Percentiles rank a stretch among this genome's conserved stretches.
phyloP scores from a whole-genome alignment of 805 yeast genomes.

The Metschnikowia vanudenii region DNA sequence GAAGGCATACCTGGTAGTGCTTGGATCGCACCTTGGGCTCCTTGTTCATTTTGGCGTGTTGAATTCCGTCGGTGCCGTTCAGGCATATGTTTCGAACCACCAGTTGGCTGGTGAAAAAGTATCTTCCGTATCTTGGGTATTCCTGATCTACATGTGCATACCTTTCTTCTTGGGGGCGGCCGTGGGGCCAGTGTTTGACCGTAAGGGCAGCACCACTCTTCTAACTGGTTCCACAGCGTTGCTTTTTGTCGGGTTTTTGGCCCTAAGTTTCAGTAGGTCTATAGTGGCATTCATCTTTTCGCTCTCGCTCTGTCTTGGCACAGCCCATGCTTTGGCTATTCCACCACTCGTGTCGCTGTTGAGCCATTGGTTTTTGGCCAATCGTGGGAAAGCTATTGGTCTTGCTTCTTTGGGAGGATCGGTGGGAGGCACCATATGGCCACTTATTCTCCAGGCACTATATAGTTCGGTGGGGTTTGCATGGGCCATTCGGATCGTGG shows the following conservation, averaged over 20 bases:
- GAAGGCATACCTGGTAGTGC: conserved; percentile 52
- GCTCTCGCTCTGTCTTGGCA: conserved; percentile 50
- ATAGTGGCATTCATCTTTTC: conserved; percentile 62
- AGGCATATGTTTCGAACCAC: conserved; percentile 52
- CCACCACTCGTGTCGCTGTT: conserved; percentile 61
- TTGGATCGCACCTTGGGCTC: conserved; percentile 59
- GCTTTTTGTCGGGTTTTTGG: conserved; percentile 54
- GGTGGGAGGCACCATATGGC: conserved; percentile 62
- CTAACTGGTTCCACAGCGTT: conserved; percentile 27
- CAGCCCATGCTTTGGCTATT: conserved; percentile 59
- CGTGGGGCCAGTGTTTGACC: conserved; percentile 62
- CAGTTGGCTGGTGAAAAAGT: conserved; percentile 48
- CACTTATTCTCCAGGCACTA: conserved; percentile 48
- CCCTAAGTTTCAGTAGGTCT: conserved; percentile 51
- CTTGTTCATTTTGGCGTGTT: conserved; percentile 54
- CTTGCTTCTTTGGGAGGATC: conserved; percentile 66
- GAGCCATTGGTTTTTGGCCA: conserved; percentile 63
- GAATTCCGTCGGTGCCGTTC: conserved; percentile 61
- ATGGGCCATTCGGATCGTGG: conserved; percentile 57
- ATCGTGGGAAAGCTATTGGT: conserved; percentile 62
- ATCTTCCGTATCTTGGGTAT: conserved; percentile 61
- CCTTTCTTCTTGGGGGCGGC: conserved; percentile 29
- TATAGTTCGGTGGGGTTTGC: conserved; percentile 51
- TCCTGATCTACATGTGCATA: conserved; percentile 53
- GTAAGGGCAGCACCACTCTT: conserved; percentile 51